Conservation (phyloP, 306 rosid species). For the Luffa aegyptiaca region DNA sequence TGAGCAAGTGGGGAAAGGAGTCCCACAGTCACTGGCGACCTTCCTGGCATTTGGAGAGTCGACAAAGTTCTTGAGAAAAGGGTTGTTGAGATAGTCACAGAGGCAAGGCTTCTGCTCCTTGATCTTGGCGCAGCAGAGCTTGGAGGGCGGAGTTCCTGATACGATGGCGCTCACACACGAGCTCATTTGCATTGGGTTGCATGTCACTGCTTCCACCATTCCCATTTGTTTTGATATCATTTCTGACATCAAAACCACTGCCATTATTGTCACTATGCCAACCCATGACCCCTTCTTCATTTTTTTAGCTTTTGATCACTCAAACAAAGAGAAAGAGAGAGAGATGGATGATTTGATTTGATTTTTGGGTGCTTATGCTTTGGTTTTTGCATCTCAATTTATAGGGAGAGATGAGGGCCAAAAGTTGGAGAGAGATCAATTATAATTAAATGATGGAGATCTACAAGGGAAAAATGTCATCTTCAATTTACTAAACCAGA, state of each 20-base stretch:
- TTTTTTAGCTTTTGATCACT: neutral
- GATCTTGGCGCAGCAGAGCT: slow-evolving; percentile 73
- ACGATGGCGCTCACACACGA: slow-evolving; percentile 81
- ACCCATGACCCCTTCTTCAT: slow-evolving; percentile 36
- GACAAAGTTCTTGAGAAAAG: slow-evolving; percentile 79
- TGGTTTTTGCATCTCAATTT: slow-evolving; percentile 36
- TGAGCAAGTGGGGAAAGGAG: slow-evolving; percentile 80
- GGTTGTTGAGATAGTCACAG: slow-evolving; percentile 76
- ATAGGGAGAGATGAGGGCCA: slow-evolving; percentile 26
- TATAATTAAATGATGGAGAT: too few relatives aligned
- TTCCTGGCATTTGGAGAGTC: slow-evolving; percentile 82
- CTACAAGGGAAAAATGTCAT: too few relatives aligned
- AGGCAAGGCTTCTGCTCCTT: slow-evolving; percentile 94
- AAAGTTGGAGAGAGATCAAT: neutral
- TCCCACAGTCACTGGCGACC: slow-evolving; percentile 81
- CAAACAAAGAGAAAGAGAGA: neutral
- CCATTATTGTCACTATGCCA: slow-evolving; percentile 28
- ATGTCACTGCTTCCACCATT: slow-evolving; percentile 45
- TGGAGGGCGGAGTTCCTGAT: slow-evolving; percentile 60
- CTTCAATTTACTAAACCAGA: too few relatives aligned
- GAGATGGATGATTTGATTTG: neutral
- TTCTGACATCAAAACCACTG: slow-evolving; percentile 30
- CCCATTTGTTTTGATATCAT: slow-evolving; percentile 17
- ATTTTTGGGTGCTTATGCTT: slow-evolving; percentile 6
- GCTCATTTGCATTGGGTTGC: slow-evolving; percentile 79